Evolutionary conservation across 192 early-diverging fungal species (phyloP).

Genomic region (Rhizoclosmatium globosum): DNA sequence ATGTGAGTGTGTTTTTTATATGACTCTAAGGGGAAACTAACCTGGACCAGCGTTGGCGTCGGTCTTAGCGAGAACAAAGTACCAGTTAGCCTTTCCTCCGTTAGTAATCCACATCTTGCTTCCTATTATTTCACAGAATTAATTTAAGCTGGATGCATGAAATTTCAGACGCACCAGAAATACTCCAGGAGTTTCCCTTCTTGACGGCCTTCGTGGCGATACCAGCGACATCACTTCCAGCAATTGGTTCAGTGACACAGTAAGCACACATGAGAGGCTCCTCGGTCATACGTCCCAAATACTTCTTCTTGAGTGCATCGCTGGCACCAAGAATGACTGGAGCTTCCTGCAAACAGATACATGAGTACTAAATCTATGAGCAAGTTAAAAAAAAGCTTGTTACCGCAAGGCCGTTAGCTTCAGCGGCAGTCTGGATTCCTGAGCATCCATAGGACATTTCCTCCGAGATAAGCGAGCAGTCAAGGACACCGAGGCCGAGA

Average conservation of each 20-base stretch:
- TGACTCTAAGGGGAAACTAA: background rate
- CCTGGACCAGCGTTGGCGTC: slow-evolving; percentile 79
- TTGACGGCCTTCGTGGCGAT: slow-evolving; percentile 78
- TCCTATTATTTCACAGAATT: slow-evolving; percentile 84
- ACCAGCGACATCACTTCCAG: slow-evolving; percentile 80
- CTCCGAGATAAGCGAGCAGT: slow-evolving; percentile 87
- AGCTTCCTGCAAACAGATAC: slow-evolving; percentile 64
- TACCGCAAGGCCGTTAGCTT: slow-evolving; percentile 90
- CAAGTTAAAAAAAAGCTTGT: background rate
- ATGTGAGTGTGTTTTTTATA: background rate
- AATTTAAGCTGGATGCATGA: slow-evolving; percentile 69
- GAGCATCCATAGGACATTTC: slow-evolving; percentile 94
- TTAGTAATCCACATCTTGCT: slow-evolving; percentile 99
- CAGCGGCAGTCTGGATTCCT: slow-evolving; percentile 96
- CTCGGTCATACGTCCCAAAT: slow-evolving; percentile 95
- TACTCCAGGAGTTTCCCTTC: slow-evolving; percentile 88
- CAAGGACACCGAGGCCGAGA: slow-evolving; percentile 87
- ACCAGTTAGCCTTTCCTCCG: slow-evolving; percentile 96
- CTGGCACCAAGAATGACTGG: slow-evolving; percentile 88
- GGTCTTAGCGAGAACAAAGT: slow-evolving; percentile 92
- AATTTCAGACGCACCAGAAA: slow-evolving; percentile 69
- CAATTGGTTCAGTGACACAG: slow-evolving; percentile 70
- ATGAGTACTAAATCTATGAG: background rate
- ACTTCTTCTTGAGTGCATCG: slow-evolving; percentile 94
- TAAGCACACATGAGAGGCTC: slow-evolving; percentile 96